Evolutionary conservation across 345 rosid genomes (phyloP).

Genomic region (Salix caprea): DNA sequence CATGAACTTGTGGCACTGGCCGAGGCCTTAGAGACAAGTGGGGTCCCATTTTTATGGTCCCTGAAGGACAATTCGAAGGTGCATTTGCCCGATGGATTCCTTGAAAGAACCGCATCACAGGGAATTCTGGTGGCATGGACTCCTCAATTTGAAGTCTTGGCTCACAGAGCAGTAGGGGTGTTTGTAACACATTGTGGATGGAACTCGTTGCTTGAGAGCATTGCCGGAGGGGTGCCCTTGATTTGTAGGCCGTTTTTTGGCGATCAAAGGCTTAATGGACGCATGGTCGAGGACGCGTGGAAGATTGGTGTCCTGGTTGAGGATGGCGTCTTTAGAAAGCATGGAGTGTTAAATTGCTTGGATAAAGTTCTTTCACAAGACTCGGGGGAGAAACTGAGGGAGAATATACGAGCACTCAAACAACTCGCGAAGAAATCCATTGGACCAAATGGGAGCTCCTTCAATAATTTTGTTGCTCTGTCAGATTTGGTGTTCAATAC

Average conservation of each 20-base stretch:
- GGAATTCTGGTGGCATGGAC: conserved; percentile 41
- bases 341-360: conserved; percentile 10
- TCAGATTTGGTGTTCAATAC: neutral
- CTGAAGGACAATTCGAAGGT: conserved; percentile 17
- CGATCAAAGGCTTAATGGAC: conserved; percentile 31
- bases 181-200: conserved; percentile 39
- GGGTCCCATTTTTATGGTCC: conserved; percentile 36
- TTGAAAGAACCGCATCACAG: conserved; percentile 19
- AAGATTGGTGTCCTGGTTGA: conserved; percentile 16
- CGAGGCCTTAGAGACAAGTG: conserved; percentile 30
- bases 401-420: conserved; percentile 8
- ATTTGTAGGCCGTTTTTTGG: conserved; percentile 38
- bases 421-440: conserved; percentile 8
- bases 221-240: conserved; percentile 32
- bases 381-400: conserved; percentile 19
- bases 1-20: conserved; percentile 30
- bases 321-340: conserved; percentile 18
- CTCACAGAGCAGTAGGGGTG: conserved; percentile 26
- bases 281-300: conserved; percentile 29
- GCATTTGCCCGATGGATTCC: conserved; percentile 34
- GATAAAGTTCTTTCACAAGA: conserved; percentile 8
- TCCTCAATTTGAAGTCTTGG: conserved; percentile 29
- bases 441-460: conserved; percentile 14
- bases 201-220: conserved; percentile 35
- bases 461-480: conserved; percentile 14